phyloP scores from a whole-genome alignment of 2,329 filamentous ascomycete genomes.

The Diaporthe citriasiana region DNA sequence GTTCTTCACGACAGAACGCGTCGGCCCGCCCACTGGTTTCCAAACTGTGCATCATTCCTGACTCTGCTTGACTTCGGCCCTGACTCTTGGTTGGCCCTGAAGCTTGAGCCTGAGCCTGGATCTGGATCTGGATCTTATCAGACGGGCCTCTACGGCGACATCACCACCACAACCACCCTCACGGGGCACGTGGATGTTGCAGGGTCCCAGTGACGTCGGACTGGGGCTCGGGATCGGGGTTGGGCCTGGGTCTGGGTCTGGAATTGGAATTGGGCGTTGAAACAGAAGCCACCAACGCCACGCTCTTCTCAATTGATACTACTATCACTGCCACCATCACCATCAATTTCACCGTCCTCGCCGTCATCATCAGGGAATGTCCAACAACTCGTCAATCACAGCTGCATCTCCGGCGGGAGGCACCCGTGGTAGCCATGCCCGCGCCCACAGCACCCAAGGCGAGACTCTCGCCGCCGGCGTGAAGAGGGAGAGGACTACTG shows the following conservation, averaged over 20 bases:
- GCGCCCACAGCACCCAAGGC: conserved; percentile 31
- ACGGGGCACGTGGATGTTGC: conserved; percentile 28
- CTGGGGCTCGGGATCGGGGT: conserved; percentile 36
- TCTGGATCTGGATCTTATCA: conserved; percentile 1
- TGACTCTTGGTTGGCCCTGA: conserved; percentile 1
- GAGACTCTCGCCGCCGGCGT: conserved; percentile 21
- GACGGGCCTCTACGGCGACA: neutral
- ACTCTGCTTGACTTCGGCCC: conserved; percentile 2
- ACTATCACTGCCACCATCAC: neutral
- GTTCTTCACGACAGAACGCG: conserved; percentile 32
- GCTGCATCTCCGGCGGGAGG: conserved; percentile 38
- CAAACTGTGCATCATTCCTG: neutral
- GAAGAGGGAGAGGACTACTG: conserved; percentile 38
- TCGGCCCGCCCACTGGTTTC: conserved; percentile 13
- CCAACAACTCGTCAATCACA: conserved; percentile 38
- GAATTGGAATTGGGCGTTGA: neutral
- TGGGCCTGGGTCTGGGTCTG: conserved; percentile 1
- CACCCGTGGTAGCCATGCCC: conserved; percentile 35
- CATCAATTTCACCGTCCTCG: neutral
- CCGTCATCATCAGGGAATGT: conserved; percentile 27
- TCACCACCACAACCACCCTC: conserved; percentile 8
- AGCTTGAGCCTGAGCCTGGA: conserved; percentile 2
- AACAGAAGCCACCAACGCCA: neutral
- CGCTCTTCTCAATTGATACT: neutral
- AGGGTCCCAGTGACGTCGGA: conserved; percentile 34